phyloP scores from a whole-genome alignment of 306 rosid genomes.

The Citrullus mucosospermus region DNA sequence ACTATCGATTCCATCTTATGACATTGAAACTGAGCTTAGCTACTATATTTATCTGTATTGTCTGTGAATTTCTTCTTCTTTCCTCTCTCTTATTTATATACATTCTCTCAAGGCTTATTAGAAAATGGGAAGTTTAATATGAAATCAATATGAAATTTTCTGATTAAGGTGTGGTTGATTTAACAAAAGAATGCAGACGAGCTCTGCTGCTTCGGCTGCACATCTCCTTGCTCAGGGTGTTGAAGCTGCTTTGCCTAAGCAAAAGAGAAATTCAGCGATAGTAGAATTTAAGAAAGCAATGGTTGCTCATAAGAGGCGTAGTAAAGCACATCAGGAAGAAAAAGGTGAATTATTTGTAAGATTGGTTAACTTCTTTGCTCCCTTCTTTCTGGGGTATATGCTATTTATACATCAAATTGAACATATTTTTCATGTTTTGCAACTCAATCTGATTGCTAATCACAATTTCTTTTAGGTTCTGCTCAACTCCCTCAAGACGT shows the following conservation, averaged over 20 bases:
- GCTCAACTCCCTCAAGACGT: constrained; percentile 51
- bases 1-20: not conserved
- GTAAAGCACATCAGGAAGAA: constrained; percentile 41
- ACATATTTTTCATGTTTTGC: not conserved
- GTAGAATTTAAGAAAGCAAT: constrained; percentile 69
- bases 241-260: constrained; percentile 61
- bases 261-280: constrained; percentile 52
- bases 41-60: not conserved
- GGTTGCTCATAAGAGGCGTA: constrained; percentile 59
- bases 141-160: not conserved
- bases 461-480: constrained; percentile 31
- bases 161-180: constrained; percentile 14
- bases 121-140: not conserved
- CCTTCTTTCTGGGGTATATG: not conserved
- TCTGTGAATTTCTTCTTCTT: not conserved
- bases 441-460: not conserved
- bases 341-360: constrained; percentile 25
- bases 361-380: not conserved
- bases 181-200: constrained; percentile 38
- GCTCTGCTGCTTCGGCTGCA: constrained; percentile 50
- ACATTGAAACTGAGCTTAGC: not conserved
- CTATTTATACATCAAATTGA: not conserved
- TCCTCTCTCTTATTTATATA: not conserved
- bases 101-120: not conserved
- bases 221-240: constrained; percentile 58